A percentile compares a stretch with the other conserved stretches of the same genome.
These are phyloP conservation scores for Mycena vulgaris DNA, from an alignment of 768 basidiomycete genomes.

Conservation along the genomic window DNA sequence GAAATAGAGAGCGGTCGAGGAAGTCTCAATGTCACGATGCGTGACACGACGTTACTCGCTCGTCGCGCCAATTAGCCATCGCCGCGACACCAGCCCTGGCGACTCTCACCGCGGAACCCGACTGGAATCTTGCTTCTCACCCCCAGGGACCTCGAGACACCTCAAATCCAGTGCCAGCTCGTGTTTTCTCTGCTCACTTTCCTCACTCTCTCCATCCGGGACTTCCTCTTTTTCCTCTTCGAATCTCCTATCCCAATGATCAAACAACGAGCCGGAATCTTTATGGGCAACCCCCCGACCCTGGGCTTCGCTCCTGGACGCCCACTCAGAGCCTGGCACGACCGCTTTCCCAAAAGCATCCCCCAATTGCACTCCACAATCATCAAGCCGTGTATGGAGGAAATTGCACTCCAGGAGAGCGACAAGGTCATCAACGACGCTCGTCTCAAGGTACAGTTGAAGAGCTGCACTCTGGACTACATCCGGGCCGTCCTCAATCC, in stretches of 20 bases:
- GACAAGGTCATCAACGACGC: constrained; percentile 26
- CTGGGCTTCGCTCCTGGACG: constrained; percentile 7
- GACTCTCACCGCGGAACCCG: neutral
- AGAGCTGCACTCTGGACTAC: constrained; percentile 13
- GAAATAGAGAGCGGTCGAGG: neutral
- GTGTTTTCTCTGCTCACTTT: constrained; percentile 2
- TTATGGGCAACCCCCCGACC: constrained; percentile 1
- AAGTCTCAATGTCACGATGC: neutral
- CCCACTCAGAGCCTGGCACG: constrained; percentile 17
- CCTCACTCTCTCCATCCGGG: constrained; percentile 1
- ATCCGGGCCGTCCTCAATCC: constrained; percentile 11
- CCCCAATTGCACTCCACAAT: constrained; percentile 3
- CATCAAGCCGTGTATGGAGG: constrained; percentile 20
- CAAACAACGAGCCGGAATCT: constrained; percentile 13
- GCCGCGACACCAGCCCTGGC: neutral
- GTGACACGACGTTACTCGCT: neutral
- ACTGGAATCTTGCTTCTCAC: neutral
- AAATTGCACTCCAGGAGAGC: constrained; percentile 31
- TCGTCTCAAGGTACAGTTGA: constrained; percentile 14
- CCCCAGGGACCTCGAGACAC: neutral
- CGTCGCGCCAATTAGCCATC: neutral
- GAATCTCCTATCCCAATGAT: constrained; percentile 9
- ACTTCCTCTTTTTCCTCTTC: constrained; percentile 12
- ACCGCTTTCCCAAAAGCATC: constrained; percentile 11
- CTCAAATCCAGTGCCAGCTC: constrained; percentile 4